Conservation (phyloP, 805 yeast genomes). For the Starmerella ratchasimensis region DNA sequence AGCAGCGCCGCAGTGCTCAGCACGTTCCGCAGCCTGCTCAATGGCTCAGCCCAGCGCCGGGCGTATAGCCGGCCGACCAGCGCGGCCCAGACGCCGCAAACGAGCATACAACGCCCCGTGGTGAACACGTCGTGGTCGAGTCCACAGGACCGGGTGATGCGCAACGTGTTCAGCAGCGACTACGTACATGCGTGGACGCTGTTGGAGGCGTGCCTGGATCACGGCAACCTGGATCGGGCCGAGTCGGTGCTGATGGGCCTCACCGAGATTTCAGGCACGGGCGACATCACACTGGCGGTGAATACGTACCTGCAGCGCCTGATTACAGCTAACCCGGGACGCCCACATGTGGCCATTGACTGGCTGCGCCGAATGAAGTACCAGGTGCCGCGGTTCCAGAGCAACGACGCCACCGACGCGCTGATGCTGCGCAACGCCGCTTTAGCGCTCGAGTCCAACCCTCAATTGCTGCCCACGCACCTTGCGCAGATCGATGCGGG, state of each 20-base stretch:
- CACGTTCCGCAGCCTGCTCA: too few species aligned
- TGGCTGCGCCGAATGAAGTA: slow-evolving; percentile 29
- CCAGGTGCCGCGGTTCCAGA: slow-evolving; percentile 26
- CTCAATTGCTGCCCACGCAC: slow-evolving; percentile 18
- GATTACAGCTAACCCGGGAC: slow-evolving; percentile 31
- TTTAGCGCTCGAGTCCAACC: slow-evolving; percentile 11
- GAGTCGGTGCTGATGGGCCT: slow-evolving; percentile 51
- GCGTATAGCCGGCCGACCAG: slow-evolving; percentile 6
- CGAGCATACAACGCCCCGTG: background rate
- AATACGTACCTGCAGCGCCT: slow-evolving; percentile 44
- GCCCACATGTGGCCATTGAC: slow-evolving; percentile 33
- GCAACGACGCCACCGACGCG: slow-evolving; percentile 49
- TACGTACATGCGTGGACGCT: slow-evolving; percentile 60
- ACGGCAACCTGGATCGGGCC: slow-evolving; percentile 56
- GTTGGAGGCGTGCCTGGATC: slow-evolving; percentile 61
- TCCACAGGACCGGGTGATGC: slow-evolving; percentile 23
- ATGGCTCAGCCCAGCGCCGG: too few species aligned
- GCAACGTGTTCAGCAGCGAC: slow-evolving; percentile 35
- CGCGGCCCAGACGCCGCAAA: background rate
- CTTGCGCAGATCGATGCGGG: slow-evolving; percentile 18
- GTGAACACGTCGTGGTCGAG: slow-evolving; percentile 24
- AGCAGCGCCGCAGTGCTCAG: too few species aligned
- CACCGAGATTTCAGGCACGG: slow-evolving; percentile 33
- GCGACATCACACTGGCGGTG: slow-evolving; percentile 48
- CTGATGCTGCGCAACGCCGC: slow-evolving; percentile 39